Conservation (phyloP, 2,329 filamentous ascomycete species). For the Pyrenochaeta sp. region DNA sequence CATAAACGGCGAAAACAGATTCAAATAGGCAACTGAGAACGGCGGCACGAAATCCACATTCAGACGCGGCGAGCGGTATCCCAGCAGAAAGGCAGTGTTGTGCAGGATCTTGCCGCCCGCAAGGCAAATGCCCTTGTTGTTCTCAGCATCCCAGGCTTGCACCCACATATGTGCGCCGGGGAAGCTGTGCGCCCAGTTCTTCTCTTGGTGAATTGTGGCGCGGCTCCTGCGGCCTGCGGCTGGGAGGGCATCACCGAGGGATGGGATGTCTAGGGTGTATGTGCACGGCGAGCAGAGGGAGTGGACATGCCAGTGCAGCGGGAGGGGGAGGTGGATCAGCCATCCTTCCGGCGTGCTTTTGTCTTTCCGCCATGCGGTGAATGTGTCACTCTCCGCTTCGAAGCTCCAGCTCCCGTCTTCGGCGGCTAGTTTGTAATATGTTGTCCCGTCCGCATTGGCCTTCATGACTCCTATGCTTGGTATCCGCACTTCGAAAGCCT, state of each 20-base stretch:
- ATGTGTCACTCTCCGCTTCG: conserved; percentile 47
- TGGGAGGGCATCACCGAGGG: conserved; percentile 27
- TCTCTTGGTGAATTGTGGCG: conserved; percentile 58
- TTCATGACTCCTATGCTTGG: conserved; percentile 51
- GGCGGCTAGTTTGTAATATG: conserved; percentile 43
- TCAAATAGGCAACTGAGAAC: conserved; percentile 46
- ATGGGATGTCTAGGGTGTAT: conserved; percentile 50
- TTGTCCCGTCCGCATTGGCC: conserved; percentile 44
- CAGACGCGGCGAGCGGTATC: conserved; percentile 50
- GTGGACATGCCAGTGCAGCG: conserved; percentile 61
- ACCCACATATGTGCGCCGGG: conserved; percentile 52
- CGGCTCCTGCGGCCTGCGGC: conserved; percentile 36
- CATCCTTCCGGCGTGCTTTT: conserved; percentile 54
- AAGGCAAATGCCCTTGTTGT: conserved; percentile 35
- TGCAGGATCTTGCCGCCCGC: conserved; percentile 46
- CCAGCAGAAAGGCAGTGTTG: conserved; percentile 54
- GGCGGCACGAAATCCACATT: conserved; percentile 56
- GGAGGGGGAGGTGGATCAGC: conserved; percentile 56
- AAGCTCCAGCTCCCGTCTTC: conserved; percentile 47
- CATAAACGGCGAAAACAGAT: conserved; percentile 52
- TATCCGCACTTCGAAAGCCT: conserved; percentile 51
- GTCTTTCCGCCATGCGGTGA: conserved; percentile 48
- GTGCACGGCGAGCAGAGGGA: conserved; percentile 52
- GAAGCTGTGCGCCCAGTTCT: conserved; percentile 60
- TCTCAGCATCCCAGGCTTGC: conserved; percentile 33